Percentiles rank a stretch among this genome's conserved stretches.
These are phyloP conservation scores for Diospyros lotus DNA, from an alignment of 148 eudicot genomes.

Conservation along the genomic window DNA sequence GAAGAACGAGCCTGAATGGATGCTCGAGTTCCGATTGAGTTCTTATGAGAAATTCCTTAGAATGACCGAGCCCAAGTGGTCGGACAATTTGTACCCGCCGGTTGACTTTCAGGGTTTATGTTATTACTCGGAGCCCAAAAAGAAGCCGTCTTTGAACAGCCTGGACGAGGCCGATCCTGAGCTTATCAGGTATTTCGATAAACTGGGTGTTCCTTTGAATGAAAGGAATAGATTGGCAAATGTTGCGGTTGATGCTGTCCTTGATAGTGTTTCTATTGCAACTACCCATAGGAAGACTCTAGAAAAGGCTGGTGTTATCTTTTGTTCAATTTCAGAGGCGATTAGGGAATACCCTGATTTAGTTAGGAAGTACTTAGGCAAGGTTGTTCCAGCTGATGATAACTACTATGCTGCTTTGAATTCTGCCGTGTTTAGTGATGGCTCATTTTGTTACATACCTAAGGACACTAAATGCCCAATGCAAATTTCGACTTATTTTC, in stretches of 20 bases:
- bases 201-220: conserved; percentile 62
- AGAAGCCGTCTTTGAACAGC: conserved; percentile 77
- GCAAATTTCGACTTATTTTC: conserved; percentile 93
- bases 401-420: conserved; percentile 86
- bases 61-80: conserved; percentile 87
- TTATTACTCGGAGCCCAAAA: conserved; percentile 81
- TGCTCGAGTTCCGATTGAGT: conserved; percentile 76
- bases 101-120: conserved; percentile 68
- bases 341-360: conserved; percentile 77
- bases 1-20: conserved; percentile 87
- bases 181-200: conserved; percentile 72
- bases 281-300: conserved; percentile 79
- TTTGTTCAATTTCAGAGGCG: conserved; percentile 93
- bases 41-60: conserved; percentile 61
- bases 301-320: conserved; percentile 77
- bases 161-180: conserved; percentile 96
- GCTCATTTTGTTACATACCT: conserved; percentile 87
- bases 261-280: conserved; percentile 88
- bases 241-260: conserved; percentile 86
- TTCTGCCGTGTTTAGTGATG: conserved; percentile 95
- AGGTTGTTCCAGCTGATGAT: conserved; percentile 74
- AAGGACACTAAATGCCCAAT: conserved; percentile 77
- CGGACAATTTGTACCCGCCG: conserved; percentile 70
- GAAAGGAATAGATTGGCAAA: conserved; percentile 82
- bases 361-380: conserved; percentile 73